phyloP scores from a whole-genome alignment of 148 eudicot genomes.

The Rhododendron williamsianum region DNA sequence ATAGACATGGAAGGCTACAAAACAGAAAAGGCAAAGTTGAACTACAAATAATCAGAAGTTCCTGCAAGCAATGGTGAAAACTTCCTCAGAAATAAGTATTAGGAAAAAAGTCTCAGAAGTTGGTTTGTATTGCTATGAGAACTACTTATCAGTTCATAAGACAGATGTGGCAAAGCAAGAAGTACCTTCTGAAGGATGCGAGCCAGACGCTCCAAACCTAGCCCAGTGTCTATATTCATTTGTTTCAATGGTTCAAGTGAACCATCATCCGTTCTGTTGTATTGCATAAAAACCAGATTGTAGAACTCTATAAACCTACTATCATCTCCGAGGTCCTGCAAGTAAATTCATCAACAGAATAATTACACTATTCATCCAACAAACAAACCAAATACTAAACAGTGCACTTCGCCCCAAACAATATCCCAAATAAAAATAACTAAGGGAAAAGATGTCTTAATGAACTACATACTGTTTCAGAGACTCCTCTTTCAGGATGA shows the following conservation, averaged over 20 bases:
- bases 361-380: neutral
- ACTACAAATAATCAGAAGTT: neutral
- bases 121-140: neutral
- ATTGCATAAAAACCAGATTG: conserved; percentile 98
- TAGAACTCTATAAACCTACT: conserved; percentile 93
- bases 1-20: neutral
- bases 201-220: conserved; percentile 94
- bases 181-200: conserved; percentile 88
- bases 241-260: conserved; percentile 87
- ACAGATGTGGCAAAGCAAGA: neutral
- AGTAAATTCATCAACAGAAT: neutral
- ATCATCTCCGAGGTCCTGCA: conserved; percentile 94
- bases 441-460: neutral
- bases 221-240: conserved; percentile 94
- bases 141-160: neutral
- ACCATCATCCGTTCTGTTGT: conserved; percentile 78
- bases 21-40: neutral
- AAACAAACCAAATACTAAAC: conserved; percentile 4
- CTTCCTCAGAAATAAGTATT: too few relatives aligned
- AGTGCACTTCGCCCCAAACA: neutral
- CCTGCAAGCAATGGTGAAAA: neutral
- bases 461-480: conserved; percentile 56
- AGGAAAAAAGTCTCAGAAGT: neutral
- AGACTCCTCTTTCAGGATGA: conserved; percentile 81
- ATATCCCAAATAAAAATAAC: neutral